These are phyloP conservation scores for Sphagnum tenellum DNA, from an alignment of 225 moss, liverwort and hornwort genomes.

Conservation along the genomic window DNA sequence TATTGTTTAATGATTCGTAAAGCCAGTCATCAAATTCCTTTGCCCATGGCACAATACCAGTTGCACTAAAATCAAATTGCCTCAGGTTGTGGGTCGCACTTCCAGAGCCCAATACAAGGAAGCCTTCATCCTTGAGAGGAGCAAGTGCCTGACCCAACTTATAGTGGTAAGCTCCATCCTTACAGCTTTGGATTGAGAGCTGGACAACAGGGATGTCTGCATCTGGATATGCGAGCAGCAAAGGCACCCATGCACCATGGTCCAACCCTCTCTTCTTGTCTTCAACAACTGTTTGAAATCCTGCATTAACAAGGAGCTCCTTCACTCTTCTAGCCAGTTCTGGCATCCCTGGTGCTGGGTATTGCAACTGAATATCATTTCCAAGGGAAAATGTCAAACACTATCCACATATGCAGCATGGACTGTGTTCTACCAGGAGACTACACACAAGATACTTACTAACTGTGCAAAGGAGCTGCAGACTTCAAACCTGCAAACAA, in stretches of 20 bases:
- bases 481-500: no score
- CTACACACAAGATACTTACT: no score
- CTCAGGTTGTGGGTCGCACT: slow-evolving; percentile 66
- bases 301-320: slow-evolving; percentile 54
- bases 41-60: slow-evolving; percentile 33
- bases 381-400: no score
- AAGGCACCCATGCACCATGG: slow-evolving; percentile 81
- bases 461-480: no score
- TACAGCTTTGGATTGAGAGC: slow-evolving; percentile 51
- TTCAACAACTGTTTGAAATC: slow-evolving; percentile 47
- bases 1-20: slow-evolving; percentile 42
- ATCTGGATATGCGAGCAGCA: slow-evolving; percentile 60
- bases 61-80: neutral
- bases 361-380: slow-evolving; percentile 38
- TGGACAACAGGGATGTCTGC: slow-evolving; percentile 68
- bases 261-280: slow-evolving; percentile 66
- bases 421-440: no score
- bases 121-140: slow-evolving; percentile 64
- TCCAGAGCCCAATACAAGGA: slow-evolving; percentile 71
- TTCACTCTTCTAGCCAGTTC: slow-evolving; percentile 51
- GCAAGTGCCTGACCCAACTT: slow-evolving; percentile 68
- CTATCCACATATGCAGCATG: no score
- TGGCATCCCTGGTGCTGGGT: slow-evolving; percentile 66
- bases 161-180: slow-evolving; percentile 58
- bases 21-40: slow-evolving; percentile 64